Conservation (phyloP, 2,329 filamentous ascomycete genomes). For the Phaeosphaeria sp. region DNA sequence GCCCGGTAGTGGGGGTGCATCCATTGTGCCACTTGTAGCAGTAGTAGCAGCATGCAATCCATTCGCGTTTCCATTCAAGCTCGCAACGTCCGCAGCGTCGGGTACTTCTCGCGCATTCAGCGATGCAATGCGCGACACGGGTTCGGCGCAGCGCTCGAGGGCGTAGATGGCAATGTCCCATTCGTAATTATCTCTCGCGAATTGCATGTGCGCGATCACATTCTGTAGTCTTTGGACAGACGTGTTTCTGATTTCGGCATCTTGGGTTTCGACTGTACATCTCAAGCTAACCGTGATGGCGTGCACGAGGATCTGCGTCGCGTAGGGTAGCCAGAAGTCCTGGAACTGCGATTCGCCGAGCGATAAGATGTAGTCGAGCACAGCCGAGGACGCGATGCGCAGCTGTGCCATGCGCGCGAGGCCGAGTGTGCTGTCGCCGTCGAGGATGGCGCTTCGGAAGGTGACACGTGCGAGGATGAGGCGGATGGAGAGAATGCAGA, state of each 20-base stretch:
- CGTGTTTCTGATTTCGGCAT: constrained; percentile 53
- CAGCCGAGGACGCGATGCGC: constrained; percentile 56
- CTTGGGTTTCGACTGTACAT: constrained; percentile 59
- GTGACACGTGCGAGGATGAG: constrained; percentile 49
- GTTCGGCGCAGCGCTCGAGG: constrained; percentile 52
- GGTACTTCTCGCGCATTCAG: constrained; percentile 29
- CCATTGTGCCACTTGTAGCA: constrained; percentile 1
- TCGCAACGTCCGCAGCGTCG: constrained; percentile 15
- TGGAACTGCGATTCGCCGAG: constrained; percentile 56
- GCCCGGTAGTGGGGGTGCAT: constrained; percentile 17
- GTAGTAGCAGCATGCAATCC: neutral
- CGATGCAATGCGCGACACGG: constrained; percentile 45
- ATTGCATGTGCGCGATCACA: constrained; percentile 56
- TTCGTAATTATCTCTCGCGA: constrained; percentile 57
- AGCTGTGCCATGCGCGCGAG: constrained; percentile 52
- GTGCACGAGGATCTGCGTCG: constrained; percentile 60
- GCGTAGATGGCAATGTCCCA: constrained; percentile 65
- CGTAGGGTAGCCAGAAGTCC: constrained; percentile 60
- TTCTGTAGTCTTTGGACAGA: constrained; percentile 57
- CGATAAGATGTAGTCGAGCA: constrained; percentile 58
- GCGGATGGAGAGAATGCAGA: constrained; percentile 49
- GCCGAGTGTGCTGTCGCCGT: constrained; percentile 28
- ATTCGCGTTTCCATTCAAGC: constrained; percentile 10
- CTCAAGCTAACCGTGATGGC: constrained; percentile 61
- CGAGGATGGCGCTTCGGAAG: constrained; percentile 36